These are phyloP conservation scores for Wallacemonas sp. DNA, from an alignment of 208 protist genomes.

Conservation along the genomic window DNA sequence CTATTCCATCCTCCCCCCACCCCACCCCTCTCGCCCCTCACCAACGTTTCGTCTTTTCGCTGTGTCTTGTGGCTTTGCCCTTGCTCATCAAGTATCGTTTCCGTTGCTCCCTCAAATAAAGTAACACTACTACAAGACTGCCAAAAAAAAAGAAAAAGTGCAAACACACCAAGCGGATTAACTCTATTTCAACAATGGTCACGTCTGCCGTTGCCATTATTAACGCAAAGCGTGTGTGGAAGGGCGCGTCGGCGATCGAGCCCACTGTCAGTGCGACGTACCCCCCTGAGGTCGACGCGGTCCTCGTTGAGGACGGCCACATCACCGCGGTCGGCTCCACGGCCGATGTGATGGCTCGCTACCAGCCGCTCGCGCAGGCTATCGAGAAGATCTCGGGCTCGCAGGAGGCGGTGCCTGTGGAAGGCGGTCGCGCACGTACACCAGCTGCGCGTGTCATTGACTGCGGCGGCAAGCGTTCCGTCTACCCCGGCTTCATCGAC, in stretches of 20 bases:
- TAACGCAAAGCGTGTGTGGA: constrained; percentile 47
- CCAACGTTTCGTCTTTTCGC: too few species aligned
- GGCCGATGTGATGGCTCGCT: constrained; percentile 28
- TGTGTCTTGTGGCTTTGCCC: too few species aligned
- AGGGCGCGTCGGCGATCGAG: constrained; percentile 34
- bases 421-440: constrained; percentile 27
- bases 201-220: constrained; percentile 44
- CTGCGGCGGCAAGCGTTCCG: constrained; percentile 30
- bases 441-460: constrained; percentile 39
- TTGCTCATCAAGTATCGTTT: too few species aligned
- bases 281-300: constrained; percentile 31
- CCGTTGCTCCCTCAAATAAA: too few species aligned
- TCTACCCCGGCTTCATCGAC: constrained; percentile 71
- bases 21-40: too few species aligned
- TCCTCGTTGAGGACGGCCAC: constrained; percentile 40
- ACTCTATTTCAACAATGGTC: too few species aligned
- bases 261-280: constrained; percentile 20
- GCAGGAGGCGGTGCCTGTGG: constrained; percentile 17
- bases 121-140: not conserved
- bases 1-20: too few species aligned
- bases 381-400: not conserved
- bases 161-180: not conserved
- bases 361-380: constrained; percentile 11
- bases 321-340: constrained; percentile 43
- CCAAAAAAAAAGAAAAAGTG: not conserved